Evolutionary conservation across 129 eudicot species (phyloP).

Genomic region (Chrysanthemum lavandulifolium): DNA sequence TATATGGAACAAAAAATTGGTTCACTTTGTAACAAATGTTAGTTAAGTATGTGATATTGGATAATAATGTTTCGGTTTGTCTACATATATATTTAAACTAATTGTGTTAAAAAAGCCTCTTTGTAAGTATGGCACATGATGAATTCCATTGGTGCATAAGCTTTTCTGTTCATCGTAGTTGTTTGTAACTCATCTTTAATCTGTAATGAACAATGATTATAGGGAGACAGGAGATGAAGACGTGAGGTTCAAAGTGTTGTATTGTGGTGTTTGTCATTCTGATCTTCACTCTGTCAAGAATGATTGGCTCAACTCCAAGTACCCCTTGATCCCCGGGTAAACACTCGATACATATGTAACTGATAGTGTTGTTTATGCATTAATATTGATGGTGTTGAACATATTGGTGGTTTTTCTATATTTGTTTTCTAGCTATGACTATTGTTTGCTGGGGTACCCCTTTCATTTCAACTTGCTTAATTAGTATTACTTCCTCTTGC

Average conservation of each 20-base stretch:
- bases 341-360: background rate
- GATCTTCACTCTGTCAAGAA: conserved; percentile 65
- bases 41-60: too few relatives aligned
- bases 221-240: conserved; percentile 70
- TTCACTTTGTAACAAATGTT: too few relatives aligned
- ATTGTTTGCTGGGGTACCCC: too few relatives aligned
- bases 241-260: conserved; percentile 65
- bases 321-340: conserved; percentile 74
- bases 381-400: background rate
- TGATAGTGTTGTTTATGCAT: background rate
- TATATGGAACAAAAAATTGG: too few relatives aligned
- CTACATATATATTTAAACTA: too few relatives aligned
- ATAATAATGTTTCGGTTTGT: too few relatives aligned
- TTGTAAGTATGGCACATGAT: too few relatives aligned
- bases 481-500: background rate
- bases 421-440: background rate
- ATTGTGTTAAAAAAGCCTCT: too few relatives aligned
- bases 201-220: conserved; percentile 11
- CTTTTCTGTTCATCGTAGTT: background rate
- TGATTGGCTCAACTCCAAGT: conserved; percentile 55
- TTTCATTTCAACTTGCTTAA: background rate
- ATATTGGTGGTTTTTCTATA: background rate
- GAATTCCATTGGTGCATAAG: background rate
- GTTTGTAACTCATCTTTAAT: background rate
- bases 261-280: conserved; percentile 57